These are phyloP conservation scores for Leishmania gerbilli DNA, from an alignment of 208 protist species.

Conservation along the genomic window DNA sequence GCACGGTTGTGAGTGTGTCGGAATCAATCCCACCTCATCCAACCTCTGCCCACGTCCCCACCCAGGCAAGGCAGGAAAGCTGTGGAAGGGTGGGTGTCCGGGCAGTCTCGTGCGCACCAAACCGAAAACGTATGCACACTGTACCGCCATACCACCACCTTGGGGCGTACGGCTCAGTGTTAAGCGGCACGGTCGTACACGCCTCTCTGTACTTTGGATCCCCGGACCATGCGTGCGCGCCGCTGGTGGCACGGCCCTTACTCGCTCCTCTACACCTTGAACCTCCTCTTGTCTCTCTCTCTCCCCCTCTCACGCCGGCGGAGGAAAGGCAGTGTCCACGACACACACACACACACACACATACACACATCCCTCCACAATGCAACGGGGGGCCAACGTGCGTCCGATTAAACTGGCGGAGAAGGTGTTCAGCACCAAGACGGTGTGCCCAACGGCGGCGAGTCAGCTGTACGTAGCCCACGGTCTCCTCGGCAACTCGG, in stretches of 20 bases:
- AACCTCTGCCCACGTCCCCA: too few relatives aligned
- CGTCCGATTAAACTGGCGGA: constrained; percentile 28
- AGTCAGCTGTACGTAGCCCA: constrained; percentile 69
- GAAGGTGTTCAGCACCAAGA: constrained; percentile 32
- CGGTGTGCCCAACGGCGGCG: constrained; percentile 15
- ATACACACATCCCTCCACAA: neutral
- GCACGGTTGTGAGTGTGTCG: too few relatives aligned
- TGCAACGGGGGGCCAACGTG: constrained; percentile 7
- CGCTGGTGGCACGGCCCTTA: too few relatives aligned
- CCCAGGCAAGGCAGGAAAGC: too few relatives aligned
- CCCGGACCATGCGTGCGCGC: too few relatives aligned
- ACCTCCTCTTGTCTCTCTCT: neutral
- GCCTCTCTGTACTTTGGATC: too few relatives aligned
- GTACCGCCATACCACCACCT: neutral
- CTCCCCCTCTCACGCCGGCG: too few relatives aligned
- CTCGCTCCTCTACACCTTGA: neutral
- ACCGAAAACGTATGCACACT: neutral
- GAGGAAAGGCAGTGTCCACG: neutral
- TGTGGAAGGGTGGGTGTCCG: too few relatives aligned
- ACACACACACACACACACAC: neutral
- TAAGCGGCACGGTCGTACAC: too few relatives aligned
- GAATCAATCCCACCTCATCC: too few relatives aligned
- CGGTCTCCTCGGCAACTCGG: constrained; percentile 73
- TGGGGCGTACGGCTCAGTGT: neutral
- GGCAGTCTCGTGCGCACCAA: neutral